phyloP scores from a whole-genome alignment of 176 grass and related monocot genomes.

The Musa schizocarpa region DNA sequence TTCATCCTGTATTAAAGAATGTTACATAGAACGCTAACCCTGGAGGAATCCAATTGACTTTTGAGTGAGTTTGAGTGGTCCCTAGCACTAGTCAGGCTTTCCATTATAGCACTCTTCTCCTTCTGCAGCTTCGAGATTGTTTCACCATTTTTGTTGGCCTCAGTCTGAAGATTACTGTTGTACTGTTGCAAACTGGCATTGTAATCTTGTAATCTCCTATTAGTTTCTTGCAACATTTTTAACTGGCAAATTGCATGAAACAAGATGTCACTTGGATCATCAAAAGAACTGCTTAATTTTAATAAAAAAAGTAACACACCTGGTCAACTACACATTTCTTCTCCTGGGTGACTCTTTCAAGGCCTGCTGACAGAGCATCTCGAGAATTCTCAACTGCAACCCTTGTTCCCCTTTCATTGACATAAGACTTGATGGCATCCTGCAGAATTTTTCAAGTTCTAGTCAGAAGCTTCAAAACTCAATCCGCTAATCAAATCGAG shows the following conservation, averaged over 20 bases:
- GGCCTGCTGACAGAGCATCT: conserved; percentile 35
- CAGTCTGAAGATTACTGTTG: conserved; percentile 25
- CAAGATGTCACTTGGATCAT: not conserved
- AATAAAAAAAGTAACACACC: conserved; percentile 18
- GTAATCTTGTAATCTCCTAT: conserved; percentile 22
- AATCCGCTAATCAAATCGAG: not conserved
- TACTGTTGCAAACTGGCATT: conserved; percentile 27
- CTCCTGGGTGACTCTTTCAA: conserved; percentile 34
- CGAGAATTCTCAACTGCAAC: conserved; percentile 19
- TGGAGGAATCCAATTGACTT: conserved; percentile 19
- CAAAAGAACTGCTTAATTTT: not conserved
- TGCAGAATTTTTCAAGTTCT: not conserved
- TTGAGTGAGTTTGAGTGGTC: conserved; percentile 19
- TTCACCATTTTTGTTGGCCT: conserved; percentile 17
- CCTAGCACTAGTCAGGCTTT: conserved; percentile 16
- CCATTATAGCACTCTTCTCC: conserved; percentile 26
- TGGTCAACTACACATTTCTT: conserved; percentile 44
- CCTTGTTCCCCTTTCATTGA: conserved; percentile 37
- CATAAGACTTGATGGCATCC: conserved; percentile 28
- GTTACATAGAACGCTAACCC: conserved; percentile 13
- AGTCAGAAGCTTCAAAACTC: not conserved
- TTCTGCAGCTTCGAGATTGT: conserved; percentile 21
- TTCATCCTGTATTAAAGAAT: not conserved
- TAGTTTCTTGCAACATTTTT: conserved; percentile 29
- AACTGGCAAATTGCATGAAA: conserved; percentile 6